A percentile compares a stretch with the other conserved stretches of the same genome.
These are phyloP conservation scores for Salix koriyanagi DNA, from an alignment of 345 rosid species.

Conservation along the genomic window DNA sequence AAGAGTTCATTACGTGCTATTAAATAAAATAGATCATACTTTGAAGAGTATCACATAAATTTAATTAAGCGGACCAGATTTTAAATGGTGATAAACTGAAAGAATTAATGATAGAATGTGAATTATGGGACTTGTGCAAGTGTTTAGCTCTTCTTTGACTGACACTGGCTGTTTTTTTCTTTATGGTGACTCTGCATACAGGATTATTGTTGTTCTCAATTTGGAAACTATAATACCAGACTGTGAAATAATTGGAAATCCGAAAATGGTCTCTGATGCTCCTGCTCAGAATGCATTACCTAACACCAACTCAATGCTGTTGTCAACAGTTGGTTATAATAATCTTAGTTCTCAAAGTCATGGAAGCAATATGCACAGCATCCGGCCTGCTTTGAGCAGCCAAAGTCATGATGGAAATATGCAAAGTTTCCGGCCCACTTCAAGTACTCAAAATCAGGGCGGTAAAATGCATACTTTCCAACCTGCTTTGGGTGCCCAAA, in stretches of 20 bases:
- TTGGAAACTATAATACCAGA: constrained; percentile 74
- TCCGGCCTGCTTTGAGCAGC: neutral
- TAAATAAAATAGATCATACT: neutral
- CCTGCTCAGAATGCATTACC: constrained; percentile 39
- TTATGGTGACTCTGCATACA: constrained; percentile 22
- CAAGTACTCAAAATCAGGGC: constrained; percentile 17
- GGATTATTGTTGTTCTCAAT: constrained; percentile 78
- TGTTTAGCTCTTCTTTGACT: constrained; percentile 3
- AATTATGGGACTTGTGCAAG: neutral
- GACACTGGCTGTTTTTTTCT: constrained; percentile 1
- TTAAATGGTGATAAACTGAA: neutral
- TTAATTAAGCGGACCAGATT: neutral
- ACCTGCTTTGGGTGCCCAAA: constrained; percentile 19
- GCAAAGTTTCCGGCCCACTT: constrained; percentile 49
- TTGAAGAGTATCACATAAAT: neutral
- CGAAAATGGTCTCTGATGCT: constrained; percentile 38
- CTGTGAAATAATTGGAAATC: constrained; percentile 71
- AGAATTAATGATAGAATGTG: neutral
- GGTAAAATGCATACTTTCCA: constrained; percentile 12
- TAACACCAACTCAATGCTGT: constrained; percentile 25
- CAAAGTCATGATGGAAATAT: constrained; percentile 29
- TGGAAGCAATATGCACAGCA: constrained; percentile 13
- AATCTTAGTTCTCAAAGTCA: constrained; percentile 12
- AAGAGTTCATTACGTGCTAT: neutral
- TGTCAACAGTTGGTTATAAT: constrained; percentile 26